These are phyloP conservation scores for Chiua virens DNA, from an alignment of 768 basidiomycete species.

Conservation along the genomic window DNA sequence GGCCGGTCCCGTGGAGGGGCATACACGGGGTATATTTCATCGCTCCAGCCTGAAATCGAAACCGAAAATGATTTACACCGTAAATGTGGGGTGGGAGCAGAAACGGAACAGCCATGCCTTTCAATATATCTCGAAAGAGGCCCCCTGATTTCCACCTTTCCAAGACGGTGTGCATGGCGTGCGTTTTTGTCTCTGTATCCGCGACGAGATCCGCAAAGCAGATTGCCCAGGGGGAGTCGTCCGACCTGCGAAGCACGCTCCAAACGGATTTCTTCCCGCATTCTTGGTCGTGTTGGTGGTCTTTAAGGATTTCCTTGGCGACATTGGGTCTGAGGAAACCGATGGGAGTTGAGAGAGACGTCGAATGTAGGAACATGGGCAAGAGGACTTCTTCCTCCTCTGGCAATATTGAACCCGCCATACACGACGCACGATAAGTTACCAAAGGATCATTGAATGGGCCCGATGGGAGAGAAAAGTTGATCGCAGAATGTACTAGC, in stretches of 20 bases:
- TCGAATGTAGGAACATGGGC: slow-evolving; percentile 19
- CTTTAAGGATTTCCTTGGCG: slow-evolving; percentile 9
- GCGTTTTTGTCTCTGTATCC: slow-evolving; percentile 14
- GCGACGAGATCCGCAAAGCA: slow-evolving; percentile 19
- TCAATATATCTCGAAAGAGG: slow-evolving; percentile 21
- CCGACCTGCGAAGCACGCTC: slow-evolving; percentile 15
- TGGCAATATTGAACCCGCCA: neutral
- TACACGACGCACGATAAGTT: slow-evolving; percentile 20
- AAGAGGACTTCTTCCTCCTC: slow-evolving; percentile 22
- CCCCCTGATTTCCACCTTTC: slow-evolving; percentile 16
- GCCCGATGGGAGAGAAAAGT: slow-evolving; percentile 26
- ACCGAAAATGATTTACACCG: neutral
- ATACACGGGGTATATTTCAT: slow-evolving; percentile 28
- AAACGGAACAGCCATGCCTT: slow-evolving; percentile 7
- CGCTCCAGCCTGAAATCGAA: slow-evolving; percentile 19
- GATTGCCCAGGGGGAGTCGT: slow-evolving; percentile 19
- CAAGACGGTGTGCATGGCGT: slow-evolving; percentile 8
- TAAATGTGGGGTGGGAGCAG: neutral
- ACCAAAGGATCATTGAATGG: slow-evolving; percentile 18
- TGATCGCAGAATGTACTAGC: slow-evolving; percentile 24
- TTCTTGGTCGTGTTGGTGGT: neutral
- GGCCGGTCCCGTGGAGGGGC: slow-evolving; percentile 11
- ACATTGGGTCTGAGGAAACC: slow-evolving; percentile 22
- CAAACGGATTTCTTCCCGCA: slow-evolving; percentile 12
- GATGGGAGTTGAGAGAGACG: slow-evolving; percentile 10